phyloP scores from a whole-genome alignment of 2,329 filamentous ascomycete species.

The Epichloe glyceriae region DNA sequence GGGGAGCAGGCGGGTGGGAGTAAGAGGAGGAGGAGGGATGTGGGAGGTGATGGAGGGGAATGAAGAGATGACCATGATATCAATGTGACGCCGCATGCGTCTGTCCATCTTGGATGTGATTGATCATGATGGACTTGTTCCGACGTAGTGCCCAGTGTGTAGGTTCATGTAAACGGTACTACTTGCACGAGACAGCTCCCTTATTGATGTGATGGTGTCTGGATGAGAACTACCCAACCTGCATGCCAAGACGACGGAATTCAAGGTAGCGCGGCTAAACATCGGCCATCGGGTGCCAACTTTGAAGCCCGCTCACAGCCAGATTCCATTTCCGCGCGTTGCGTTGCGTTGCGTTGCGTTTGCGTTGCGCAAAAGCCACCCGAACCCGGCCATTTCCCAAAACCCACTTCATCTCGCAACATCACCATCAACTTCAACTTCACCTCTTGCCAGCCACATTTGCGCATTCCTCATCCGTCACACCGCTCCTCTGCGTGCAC shows the following conservation, averaged over 20 bases:
- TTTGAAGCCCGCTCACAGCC: background rate
- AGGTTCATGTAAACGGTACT: no score
- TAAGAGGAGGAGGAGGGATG: conserved; percentile 11
- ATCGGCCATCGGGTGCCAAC: background rate
- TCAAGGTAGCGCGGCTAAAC: conserved; percentile 3
- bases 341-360: no score
- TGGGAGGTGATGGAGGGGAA: conserved; percentile 7
- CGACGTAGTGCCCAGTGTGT: no score
- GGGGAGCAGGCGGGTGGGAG: conserved; percentile 5
- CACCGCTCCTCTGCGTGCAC: background rate
- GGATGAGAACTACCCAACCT: no score
- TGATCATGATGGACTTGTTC: no score
- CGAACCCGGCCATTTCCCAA: background rate
- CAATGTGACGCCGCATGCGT: no score
- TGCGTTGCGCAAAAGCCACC: background rate
- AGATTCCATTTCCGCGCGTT: background rate
- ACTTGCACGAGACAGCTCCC: no score
- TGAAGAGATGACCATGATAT: background rate
- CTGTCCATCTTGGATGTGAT: no score
- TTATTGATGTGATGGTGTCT: no score
- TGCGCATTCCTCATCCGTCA: background rate
- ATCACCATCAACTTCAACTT: background rate
- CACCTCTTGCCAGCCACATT: background rate
- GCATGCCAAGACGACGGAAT: no score
- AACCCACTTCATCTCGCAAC: background rate